These are phyloP conservation scores for Sarocladium kiliense DNA, from an alignment of 2,329 filamentous ascomycete species.

Conservation along the genomic window DNA sequence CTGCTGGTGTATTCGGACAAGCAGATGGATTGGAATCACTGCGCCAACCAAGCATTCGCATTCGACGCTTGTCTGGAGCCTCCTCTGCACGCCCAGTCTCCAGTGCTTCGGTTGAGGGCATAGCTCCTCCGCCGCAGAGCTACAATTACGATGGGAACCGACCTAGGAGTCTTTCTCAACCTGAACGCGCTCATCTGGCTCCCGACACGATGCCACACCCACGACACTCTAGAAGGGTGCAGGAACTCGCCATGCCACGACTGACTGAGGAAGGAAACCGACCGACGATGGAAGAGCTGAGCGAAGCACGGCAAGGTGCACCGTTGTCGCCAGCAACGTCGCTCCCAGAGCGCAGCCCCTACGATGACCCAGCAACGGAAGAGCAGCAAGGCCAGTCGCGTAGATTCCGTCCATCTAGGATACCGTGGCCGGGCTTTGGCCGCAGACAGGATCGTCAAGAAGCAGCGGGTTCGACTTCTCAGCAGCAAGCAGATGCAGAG, in stretches of 20 bases:
- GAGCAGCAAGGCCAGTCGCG: conserved; percentile 17
- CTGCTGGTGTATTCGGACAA: neutral
- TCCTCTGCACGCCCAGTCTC: neutral
- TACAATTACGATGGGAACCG: conserved; percentile 14
- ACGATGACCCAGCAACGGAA: neutral
- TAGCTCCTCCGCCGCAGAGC: neutral
- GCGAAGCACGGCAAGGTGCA: conserved; percentile 12
- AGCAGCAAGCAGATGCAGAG: conserved; percentile 21
- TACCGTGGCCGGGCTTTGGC: neutral
- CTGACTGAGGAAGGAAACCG: conserved; percentile 33
- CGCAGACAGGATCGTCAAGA: neutral
- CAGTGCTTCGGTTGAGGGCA: neutral
- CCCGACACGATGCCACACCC: conserved; percentile 16
- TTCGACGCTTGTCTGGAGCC: neutral
- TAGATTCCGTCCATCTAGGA: neutral
- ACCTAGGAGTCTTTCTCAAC: conserved; percentile 31
- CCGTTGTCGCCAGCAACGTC: conserved; percentile 22
- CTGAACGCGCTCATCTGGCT: conserved; percentile 19
- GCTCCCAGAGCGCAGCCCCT: conserved; percentile 17
- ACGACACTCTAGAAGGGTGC: conserved; percentile 24
- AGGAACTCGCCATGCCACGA: conserved; percentile 30
- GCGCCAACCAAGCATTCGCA: conserved; percentile 2
- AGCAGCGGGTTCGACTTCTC: neutral
- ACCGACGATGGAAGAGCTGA: conserved; percentile 30
- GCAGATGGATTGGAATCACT: neutral